phyloP scores from a whole-genome alignment of 2,329 filamentous ascomycete genomes.

The Calonectria leucothoes region DNA sequence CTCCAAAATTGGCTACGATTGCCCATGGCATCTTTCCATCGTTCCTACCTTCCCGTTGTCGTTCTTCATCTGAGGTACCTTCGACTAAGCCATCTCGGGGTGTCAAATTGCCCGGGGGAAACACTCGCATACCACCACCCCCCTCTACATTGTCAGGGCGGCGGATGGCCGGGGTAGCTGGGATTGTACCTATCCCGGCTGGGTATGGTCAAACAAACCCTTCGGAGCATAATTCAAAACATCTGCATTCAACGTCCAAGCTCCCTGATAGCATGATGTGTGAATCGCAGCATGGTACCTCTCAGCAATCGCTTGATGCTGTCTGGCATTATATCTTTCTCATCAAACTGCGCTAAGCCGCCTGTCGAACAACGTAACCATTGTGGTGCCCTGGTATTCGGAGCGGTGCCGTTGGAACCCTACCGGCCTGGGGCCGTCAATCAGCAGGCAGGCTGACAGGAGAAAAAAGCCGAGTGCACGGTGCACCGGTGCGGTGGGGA shows the following conservation, averaged over 20 bases:
- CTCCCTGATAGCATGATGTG: background rate
- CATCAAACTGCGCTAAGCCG: background rate
- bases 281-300: background rate
- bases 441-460: background rate
- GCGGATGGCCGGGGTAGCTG: background rate
- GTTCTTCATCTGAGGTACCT: background rate
- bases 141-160: background rate
- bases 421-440: background rate
- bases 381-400: background rate
- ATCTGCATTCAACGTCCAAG: background rate
- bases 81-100: background rate
- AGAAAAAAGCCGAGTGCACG: background rate
- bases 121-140: constrained; percentile 3
- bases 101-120: background rate
- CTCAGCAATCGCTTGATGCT: background rate
- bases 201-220: background rate
- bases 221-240: background rate
- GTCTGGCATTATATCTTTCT: background rate
- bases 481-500: background rate
- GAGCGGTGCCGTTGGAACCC: background rate
- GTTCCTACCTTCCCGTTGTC: background rate
- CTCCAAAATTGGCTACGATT: background rate
- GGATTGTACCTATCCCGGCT: background rate
- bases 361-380: background rate
- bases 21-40: background rate